A percentile compares a stretch with the other conserved stretches of the same genome.
Conservation (phyloP, 805 yeast genomes). For the Starmerella floricola region DNA sequence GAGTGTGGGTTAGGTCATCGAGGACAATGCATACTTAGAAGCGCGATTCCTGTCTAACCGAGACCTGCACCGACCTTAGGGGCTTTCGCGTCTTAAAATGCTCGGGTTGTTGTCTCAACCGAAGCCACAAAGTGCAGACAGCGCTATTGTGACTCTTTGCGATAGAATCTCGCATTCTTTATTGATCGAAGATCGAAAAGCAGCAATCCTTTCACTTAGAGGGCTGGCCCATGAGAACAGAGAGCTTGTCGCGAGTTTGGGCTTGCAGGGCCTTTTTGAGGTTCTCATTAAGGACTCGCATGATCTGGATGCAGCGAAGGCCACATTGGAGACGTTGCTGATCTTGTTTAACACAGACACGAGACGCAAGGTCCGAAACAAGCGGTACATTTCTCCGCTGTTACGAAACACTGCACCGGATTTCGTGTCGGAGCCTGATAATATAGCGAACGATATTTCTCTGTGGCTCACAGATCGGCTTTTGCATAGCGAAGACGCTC, state of each 20-base stretch:
- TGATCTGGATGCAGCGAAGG: constrained; percentile 64
- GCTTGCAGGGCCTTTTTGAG: constrained; percentile 57
- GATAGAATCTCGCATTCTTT: constrained; percentile 78
- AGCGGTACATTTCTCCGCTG: constrained; percentile 25
- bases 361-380: constrained; percentile 18
- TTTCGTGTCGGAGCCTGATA: constrained; percentile 46
- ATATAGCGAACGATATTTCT: constrained; percentile 61
- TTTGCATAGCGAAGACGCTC: constrained; percentile 45
- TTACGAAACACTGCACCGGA: constrained; percentile 40
- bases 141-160: constrained; percentile 77
- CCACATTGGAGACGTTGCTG: constrained; percentile 72
- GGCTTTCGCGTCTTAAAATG: constrained; percentile 9
- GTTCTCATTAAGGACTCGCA: constrained; percentile 53
- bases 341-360: constrained; percentile 59
- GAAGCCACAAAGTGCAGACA: constrained; percentile 52
- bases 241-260: constrained; percentile 81
- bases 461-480: constrained; percentile 92
- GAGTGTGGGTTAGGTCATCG: too few relatives aligned
- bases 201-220: constrained; percentile 81
- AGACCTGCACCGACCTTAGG: neutral
- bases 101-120: constrained; percentile 37
- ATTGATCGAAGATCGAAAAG: constrained; percentile 69
- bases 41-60: too few relatives aligned
- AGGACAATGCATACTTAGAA: too few relatives aligned
- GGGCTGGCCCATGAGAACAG: constrained; percentile 80